Evolutionary conservation across 2,329 filamentous ascomycete genomes (phyloP), one percentile per base, ranked within the genome.

Genomic region (Cryphonectria parasitica): DNA sequence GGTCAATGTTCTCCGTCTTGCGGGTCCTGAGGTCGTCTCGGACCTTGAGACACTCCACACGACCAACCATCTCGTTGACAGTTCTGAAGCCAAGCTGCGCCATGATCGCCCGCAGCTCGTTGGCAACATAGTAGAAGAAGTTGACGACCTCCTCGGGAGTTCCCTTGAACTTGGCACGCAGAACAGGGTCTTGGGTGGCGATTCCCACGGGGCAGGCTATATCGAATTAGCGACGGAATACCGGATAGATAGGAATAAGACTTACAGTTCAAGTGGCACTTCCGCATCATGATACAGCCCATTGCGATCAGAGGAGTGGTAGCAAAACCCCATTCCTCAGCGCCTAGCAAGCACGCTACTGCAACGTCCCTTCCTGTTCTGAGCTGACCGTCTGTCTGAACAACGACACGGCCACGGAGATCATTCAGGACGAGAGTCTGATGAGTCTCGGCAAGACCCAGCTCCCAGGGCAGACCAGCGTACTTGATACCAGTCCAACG

Each of bases 401-500:
- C 94, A 74, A 98, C 92, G 66, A 97, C 94, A 87, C 95, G 93
- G 67, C 95, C 95, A 86, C 95, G 92, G 25, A 98, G 89, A 79
- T 98, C 95, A 82, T 98, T 98, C 56, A 98, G 86, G 17, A 98
- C 95, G 74, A 98, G 86, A 19, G 95, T 98, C 83, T 98, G 95
- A 80, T 98, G 95, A 62, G 95, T 98, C 85, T 98, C 95, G 7
- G 95, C 95, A 76, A 98, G 91, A 88, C 95, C 95, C 75, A 98
- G 81, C 82, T 98, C 95, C 95, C 95, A 98, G 36, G 95, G 95
- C 49, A 98, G 89, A 87, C 95, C 95, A 66, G 95, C 95, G 80
- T 98, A 97, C 83, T 98, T 98, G 89, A 97, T 98, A 86, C 95
- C 95, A 78, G 95, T 98, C 95, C 95, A 98, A 81, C 95, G 88